These are phyloP conservation scores for Aureobasidium sp. DNA, from an alignment of 2,329 filamentous ascomycete species.

Conservation along the genomic window DNA sequence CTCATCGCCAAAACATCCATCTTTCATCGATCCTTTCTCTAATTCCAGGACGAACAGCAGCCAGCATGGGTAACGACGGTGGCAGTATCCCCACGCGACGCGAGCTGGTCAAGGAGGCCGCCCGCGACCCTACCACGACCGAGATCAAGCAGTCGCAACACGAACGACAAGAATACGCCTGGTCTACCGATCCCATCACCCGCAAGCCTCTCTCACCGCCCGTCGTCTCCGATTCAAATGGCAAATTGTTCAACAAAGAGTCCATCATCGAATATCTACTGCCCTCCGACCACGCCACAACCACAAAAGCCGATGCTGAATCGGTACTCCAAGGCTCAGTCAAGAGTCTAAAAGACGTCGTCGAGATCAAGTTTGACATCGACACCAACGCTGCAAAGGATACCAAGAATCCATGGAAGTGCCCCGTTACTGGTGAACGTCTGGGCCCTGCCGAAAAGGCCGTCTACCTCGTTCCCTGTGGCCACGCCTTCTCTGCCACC, in stretches of 20 bases:
- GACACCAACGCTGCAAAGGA: conserved; percentile 34
- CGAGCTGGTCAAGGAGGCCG: conserved; percentile 91
- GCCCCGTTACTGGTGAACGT: conserved; percentile 79
- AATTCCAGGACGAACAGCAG: neutral
- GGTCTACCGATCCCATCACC: conserved; percentile 82
- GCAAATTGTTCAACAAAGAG: conserved; percentile 87
- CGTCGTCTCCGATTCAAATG: conserved; percentile 75
- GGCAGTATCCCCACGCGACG: conserved; percentile 89
- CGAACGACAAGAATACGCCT: conserved; percentile 78
- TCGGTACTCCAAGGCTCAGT: conserved; percentile 54
- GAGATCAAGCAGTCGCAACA: conserved; percentile 82
- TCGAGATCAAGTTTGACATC: conserved; percentile 70
- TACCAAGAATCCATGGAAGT: conserved; percentile 56
- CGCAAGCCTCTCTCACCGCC: conserved; percentile 63
- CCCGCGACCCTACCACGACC: conserved; percentile 69
- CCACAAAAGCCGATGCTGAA: conserved; percentile 48
- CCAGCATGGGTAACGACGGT: conserved; percentile 87
- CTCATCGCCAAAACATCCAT: neutral
- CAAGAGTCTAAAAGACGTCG: conserved; percentile 74
- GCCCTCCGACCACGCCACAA: conserved; percentile 41
- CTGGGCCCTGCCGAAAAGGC: conserved; percentile 62
- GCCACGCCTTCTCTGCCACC: conserved; percentile 84
- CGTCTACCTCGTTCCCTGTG: conserved; percentile 88
- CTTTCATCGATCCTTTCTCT: neutral
- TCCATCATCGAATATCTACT: conserved; percentile 65